Percentiles rank a stretch among this genome's conserved stretches.
Conservation (phyloP, 2,329 filamentous ascomycete species). For the Sporothrix curviconia region DNA sequence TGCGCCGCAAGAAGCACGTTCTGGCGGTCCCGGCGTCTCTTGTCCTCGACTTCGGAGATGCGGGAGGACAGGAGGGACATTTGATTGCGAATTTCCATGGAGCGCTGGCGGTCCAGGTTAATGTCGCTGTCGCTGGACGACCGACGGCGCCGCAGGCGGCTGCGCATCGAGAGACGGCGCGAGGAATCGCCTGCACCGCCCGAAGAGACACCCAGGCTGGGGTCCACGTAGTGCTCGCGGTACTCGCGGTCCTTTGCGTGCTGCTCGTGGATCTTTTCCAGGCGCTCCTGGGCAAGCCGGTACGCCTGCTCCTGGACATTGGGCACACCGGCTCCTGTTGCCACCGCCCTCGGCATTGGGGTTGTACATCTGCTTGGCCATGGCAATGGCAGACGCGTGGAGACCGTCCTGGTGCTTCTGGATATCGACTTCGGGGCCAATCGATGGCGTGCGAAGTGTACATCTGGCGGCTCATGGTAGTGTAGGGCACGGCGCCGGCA, state of each 20-base stretch:
- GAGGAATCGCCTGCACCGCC: constrained; percentile 25
- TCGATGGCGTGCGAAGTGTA: constrained; percentile 69
- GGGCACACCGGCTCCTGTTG: constrained; percentile 37
- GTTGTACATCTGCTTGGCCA: constrained; percentile 84
- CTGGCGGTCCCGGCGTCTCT: constrained; percentile 68
- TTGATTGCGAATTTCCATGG: constrained; percentile 56
- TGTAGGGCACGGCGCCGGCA: constrained; percentile 60
- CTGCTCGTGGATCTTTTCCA: constrained; percentile 73
- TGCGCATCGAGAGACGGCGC: constrained; percentile 44
- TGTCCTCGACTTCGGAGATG: constrained; percentile 54
- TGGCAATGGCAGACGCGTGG: constrained; percentile 76
- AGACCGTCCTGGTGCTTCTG: constrained; percentile 64
- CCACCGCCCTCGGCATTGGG: constrained; percentile 1
- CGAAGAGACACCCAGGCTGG: constrained; percentile 35
- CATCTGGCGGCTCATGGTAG: constrained; percentile 65
- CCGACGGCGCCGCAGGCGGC: constrained; percentile 50
- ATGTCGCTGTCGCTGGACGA: constrained; percentile 61
- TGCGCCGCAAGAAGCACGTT: constrained; percentile 71
- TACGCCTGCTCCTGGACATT: constrained; percentile 82
- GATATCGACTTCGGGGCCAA: constrained; percentile 67
- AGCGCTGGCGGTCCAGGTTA: constrained; percentile 59
- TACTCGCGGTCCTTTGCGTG: constrained; percentile 56
- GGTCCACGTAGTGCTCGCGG: constrained; percentile 63
- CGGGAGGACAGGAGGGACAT: constrained; percentile 12
- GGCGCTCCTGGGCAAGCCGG: constrained; percentile 73